These are phyloP conservation scores for Moelleriella libera DNA, from an alignment of 2,329 filamentous ascomycete species.

Conservation along the genomic window DNA sequence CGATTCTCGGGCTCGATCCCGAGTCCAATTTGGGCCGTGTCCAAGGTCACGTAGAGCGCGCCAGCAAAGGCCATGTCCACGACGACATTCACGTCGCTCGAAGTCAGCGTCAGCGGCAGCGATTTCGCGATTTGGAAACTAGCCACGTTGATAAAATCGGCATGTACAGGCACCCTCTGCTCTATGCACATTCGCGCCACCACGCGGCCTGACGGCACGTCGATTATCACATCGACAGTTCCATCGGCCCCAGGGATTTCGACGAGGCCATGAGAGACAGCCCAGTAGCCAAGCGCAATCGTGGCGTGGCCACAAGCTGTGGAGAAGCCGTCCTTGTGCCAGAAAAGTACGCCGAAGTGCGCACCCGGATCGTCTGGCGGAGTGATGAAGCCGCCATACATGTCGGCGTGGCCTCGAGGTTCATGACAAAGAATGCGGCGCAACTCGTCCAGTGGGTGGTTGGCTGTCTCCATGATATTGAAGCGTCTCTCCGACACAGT, in stretches of 20 bases:
- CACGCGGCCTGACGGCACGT: neutral
- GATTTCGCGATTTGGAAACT: neutral
- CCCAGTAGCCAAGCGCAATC: constrained; percentile 13
- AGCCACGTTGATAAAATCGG: neutral
- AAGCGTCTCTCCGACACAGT: neutral
- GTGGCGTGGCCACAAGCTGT: constrained; percentile 13
- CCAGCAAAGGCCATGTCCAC: neutral
- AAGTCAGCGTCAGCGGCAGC: neutral
- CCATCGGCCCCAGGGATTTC: neutral
- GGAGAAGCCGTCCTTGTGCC: constrained; percentile 15
- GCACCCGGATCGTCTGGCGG: constrained; percentile 9
- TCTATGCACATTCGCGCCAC: neutral
- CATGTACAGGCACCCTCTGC: neutral
- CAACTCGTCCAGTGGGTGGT: neutral
- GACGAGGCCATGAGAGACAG: constrained; percentile 1
- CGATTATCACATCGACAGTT: neutral
- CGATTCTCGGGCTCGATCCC: neutral
- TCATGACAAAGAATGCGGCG: constrained; percentile 6
- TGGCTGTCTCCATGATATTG: neutral
- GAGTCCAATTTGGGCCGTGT: neutral
- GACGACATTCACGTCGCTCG: neutral
- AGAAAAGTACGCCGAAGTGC: constrained; percentile 12
- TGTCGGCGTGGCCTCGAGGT: constrained; percentile 8
- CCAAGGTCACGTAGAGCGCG: neutral
- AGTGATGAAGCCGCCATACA: constrained; percentile 13